phyloP scores from a whole-genome alignment of 768 basidiomycete species.

The Lyophyllum decastes region DNA sequence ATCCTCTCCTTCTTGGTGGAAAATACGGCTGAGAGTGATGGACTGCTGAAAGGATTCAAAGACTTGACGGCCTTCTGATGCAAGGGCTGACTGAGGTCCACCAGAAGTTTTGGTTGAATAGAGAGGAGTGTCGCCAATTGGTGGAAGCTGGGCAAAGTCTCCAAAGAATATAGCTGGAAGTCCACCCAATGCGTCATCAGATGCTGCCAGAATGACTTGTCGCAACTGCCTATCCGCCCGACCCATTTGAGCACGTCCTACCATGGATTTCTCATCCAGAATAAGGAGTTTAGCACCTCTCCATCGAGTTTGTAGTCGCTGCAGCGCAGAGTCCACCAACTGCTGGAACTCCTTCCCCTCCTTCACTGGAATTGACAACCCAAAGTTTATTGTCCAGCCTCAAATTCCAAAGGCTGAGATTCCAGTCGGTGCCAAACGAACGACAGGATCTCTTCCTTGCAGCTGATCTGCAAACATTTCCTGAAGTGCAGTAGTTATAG shows the following conservation, averaged over 20 bases:
- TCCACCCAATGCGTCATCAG: constrained; percentile 16
- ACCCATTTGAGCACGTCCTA: constrained; percentile 19
- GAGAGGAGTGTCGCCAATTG: constrained; percentile 24
- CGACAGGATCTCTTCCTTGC: constrained; percentile 12
- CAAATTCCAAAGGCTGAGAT: background rate
- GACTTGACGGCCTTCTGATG: background rate
- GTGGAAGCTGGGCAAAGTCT: no score
- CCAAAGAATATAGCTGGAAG: constrained; percentile 23
- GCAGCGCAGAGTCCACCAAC: background rate
- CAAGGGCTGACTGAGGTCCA: background rate
- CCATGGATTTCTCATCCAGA: constrained; percentile 28
- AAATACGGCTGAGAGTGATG: background rate
- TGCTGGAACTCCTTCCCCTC: constrained; percentile 1
- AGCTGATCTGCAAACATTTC: constrained; percentile 9
- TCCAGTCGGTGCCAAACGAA: no score
- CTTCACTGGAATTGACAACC: constrained; percentile 1
- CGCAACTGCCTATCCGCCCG: constrained; percentile 15
- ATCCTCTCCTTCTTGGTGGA: background rate
- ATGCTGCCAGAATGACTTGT: constrained; percentile 10
- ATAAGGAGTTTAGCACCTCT: constrained; percentile 18
- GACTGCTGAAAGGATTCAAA: no score
- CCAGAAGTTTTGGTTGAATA: constrained; percentile 9
- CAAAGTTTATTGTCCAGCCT: constrained; percentile 18
- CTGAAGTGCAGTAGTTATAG: constrained; percentile 19
- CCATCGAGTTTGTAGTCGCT: background rate